These are phyloP conservation scores for Phytopythium helicoides DNA, from an alignment of 352 stramenopile species.

Conservation along the genomic window DNA sequence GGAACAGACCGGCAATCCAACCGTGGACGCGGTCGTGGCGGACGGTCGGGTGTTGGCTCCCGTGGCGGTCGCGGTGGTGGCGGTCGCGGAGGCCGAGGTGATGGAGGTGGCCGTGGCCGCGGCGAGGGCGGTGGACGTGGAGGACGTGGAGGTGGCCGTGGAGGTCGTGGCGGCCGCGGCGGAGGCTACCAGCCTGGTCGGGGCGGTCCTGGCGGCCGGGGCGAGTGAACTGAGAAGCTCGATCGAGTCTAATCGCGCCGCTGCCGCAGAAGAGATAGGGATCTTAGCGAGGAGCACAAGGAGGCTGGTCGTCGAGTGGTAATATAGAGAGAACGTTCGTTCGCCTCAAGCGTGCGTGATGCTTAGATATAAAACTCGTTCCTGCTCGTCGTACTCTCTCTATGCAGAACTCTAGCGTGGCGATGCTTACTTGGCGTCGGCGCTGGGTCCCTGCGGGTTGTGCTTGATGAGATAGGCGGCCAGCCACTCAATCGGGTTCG, in stretches of 20 bases:
- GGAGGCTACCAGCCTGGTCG: conserved; percentile 10
- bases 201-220: conserved; percentile 31
- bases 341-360: neutral
- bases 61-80: conserved; percentile 39
- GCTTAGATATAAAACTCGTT: neutral
- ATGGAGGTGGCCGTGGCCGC: conserved; percentile 22
- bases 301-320: no score
- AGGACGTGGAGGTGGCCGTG: conserved; percentile 25
- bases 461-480: conserved; percentile 96
- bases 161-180: conserved; percentile 29
- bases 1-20: conserved; percentile 65
- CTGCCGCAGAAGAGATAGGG: neutral
- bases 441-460: conserved; percentile 89
- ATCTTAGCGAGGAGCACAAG: neutral
- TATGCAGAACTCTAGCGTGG: neutral
- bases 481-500: conserved; percentile 97
- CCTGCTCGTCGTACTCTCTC: neutral
- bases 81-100: conserved; percentile 33
- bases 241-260: neutral
- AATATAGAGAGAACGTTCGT: conserved; percentile 5
- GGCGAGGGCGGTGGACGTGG: conserved; percentile 18
- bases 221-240: conserved; percentile 13
- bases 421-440: conserved; percentile 45
- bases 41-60: conserved; percentile 48
- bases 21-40: conserved; percentile 67